A percentile compares a stretch with the other conserved stretches of the same genome.
phyloP scores from a whole-genome alignment of 495 filamentous ascomycete species.

The Hypoxylon cercidicola region DNA sequence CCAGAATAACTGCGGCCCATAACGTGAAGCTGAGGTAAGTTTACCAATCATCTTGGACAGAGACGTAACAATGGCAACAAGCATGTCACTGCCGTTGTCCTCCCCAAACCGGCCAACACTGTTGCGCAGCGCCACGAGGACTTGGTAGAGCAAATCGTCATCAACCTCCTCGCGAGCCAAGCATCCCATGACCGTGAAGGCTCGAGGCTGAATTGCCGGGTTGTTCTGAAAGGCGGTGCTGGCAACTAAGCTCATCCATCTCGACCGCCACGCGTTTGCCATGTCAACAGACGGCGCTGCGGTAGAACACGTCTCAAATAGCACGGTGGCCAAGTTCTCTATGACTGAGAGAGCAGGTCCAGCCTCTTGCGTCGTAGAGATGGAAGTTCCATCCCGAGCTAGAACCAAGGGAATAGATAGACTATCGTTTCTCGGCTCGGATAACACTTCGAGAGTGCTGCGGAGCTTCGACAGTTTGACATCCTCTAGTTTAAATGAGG shows the following conservation, averaged over 20 bases:
- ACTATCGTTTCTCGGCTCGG: slow-evolving; percentile 63
- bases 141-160: slow-evolving; percentile 74
- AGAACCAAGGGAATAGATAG: slow-evolving; percentile 53
- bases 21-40: slow-evolving; percentile 68
- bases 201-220: slow-evolving; percentile 72
- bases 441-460: slow-evolving; percentile 62
- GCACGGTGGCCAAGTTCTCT: slow-evolving; percentile 62
- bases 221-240: slow-evolving; percentile 78
- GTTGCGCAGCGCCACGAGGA: slow-evolving; percentile 70
- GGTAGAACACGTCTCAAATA: slow-evolving; percentile 69
- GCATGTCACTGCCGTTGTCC: slow-evolving; percentile 70
- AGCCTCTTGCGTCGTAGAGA: slow-evolving; percentile 59
- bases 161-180: slow-evolving; percentile 73
- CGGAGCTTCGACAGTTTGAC: slow-evolving; percentile 62
- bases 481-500: slow-evolving; percentile 68
- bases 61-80: slow-evolving; percentile 70
- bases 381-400: slow-evolving; percentile 54
- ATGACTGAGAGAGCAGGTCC: slow-evolving; percentile 60
- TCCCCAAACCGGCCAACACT: slow-evolving; percentile 68
- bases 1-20: slow-evolving; percentile 76
- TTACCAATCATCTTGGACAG: slow-evolving; percentile 77
- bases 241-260: slow-evolving; percentile 76
- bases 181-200: slow-evolving; percentile 76
- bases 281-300: slow-evolving; percentile 70
- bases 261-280: slow-evolving; percentile 74